Base-by-base conservation (phyloP, 495 filamentous ascomycete species). In the Cercophora newfieldiana region DNA sequence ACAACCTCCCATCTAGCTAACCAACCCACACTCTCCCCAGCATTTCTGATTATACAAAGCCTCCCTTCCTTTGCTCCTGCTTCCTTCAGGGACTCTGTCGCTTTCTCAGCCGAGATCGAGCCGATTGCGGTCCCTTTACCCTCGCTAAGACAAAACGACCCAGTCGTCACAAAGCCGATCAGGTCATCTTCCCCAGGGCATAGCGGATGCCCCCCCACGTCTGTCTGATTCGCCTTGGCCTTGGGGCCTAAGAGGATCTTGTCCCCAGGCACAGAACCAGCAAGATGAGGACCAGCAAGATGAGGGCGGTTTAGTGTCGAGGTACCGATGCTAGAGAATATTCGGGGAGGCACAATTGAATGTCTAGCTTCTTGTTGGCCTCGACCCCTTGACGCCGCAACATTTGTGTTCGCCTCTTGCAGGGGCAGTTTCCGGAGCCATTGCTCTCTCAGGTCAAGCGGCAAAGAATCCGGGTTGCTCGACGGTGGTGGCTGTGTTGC, bases 131-230 rank as follows among this genome's bases (percentile, higher is more conserved):
- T 88, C 0, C 88, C 89, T 71, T 83, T 84, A 1, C 94, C 95
- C 64, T 93, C 86, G 6, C 86, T 87, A 3, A 97, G 81, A 68
- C 91, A 91, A 68, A 89, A 97, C 58, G 90, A 89, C 1, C 94
- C 95, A 1, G 89, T 90, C 24, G 93, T 97, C 22, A 97, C 88
- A 73, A 97, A 99, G 0, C 95, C 95, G 47, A 99, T 90, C 29
- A 97, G 79, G 71, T 97, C 92, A 16, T 85, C 82, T 66, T 91
- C 90, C 1, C 79, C 76, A 0, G 95, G 95, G 5, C 91, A 86
- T 0, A 85, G 72, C 0, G 91, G 86, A 64, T 91, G 87, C 0
- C 82, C 82, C 33, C 80, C 76, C 22, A 74, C 81, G 69, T 64
- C 78, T 65, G 66, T 70, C 68, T 71, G 59, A 61, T 67, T 65